Evolutionary conservation across 257 asterid genomes (phyloP).

Genomic region (Ilex aquifolium): DNA sequence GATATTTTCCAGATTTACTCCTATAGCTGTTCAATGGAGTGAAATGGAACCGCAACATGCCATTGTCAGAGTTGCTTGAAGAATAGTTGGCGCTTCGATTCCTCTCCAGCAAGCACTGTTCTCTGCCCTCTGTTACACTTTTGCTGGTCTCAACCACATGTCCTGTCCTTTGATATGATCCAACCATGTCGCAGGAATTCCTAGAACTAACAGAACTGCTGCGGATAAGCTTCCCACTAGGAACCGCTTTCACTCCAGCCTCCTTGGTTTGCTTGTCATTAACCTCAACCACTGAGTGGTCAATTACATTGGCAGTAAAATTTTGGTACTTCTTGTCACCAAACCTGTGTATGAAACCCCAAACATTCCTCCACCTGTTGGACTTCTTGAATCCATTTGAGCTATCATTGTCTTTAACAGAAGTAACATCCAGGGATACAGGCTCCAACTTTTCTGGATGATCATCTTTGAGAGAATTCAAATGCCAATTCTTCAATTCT

Average conservation of each 20-base stretch:
- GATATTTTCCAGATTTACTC: slow-evolving; percentile 41
- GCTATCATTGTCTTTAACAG: slow-evolving; percentile 23
- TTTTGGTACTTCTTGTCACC: slow-evolving; percentile 29
- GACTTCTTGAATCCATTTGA: slow-evolving; percentile 41
- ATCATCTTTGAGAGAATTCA: slow-evolving; percentile 44
- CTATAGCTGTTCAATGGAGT: slow-evolving; percentile 66
- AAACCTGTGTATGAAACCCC: slow-evolving; percentile 48
- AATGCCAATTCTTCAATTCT: slow-evolving; percentile 81
- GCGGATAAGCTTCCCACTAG: slow-evolving; percentile 47
- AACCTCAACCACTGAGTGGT: slow-evolving; percentile 20
- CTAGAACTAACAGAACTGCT: slow-evolving; percentile 54
- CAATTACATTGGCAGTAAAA: slow-evolving; percentile 22
- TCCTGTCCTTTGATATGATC: slow-evolving; percentile 41
- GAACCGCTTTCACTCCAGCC: slow-evolving; percentile 21
- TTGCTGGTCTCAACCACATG: slow-evolving; percentile 41
- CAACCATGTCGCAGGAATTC: slow-evolving; percentile 41
- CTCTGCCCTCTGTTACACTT: slow-evolving; percentile 31
- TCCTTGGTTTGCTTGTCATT: slow-evolving; percentile 33
- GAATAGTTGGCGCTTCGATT: slow-evolving; percentile 29
- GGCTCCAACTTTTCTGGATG: slow-evolving; percentile 33
- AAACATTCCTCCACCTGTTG: slow-evolving; percentile 56
- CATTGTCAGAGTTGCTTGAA: slow-evolving; percentile 37
- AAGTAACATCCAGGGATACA: slow-evolving; percentile 18
- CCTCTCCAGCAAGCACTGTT: slow-evolving; percentile 42
- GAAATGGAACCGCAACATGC: slow-evolving; percentile 60